Conservation (phyloP, 2,329 filamentous ascomycete genomes). For the Phialophora verrucosa region DNA sequence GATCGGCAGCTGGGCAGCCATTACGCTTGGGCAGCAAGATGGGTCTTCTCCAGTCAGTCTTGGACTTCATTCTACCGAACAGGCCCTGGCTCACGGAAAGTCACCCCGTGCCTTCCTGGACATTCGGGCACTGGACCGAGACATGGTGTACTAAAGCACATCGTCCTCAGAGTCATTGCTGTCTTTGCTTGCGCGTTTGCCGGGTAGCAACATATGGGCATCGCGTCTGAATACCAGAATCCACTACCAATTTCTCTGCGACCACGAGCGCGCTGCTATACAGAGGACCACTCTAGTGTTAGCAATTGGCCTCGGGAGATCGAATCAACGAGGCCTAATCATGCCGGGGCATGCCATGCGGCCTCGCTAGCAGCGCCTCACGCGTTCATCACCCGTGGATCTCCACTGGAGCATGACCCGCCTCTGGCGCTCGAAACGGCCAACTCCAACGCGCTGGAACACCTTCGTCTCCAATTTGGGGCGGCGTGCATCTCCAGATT, state of each 20-base stretch:
- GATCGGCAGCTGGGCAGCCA: conserved; percentile 29
- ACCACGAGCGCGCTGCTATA: neutral
- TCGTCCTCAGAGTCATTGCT: neutral
- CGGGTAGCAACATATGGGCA: neutral
- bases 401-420: conserved; percentile 26
- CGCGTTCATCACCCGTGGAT: conserved; percentile 24
- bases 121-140: neutral
- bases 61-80: conserved; percentile 10
- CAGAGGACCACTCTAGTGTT: neutral
- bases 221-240: neutral
- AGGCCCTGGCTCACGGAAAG: conserved; percentile 14
- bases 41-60: conserved; percentile 19
- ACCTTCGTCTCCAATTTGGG: conserved; percentile 17
- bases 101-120: neutral
- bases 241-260: neutral
- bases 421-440: conserved; percentile 28
- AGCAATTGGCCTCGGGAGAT: neutral
- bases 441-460: conserved; percentile 15
- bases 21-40: conserved; percentile 32
- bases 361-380: conserved; percentile 31
- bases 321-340: conserved; percentile 3
- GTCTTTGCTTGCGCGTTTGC: neutral
- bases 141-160: neutral
- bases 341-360: conserved; percentile 5
- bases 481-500: conserved; percentile 15